Evolutionary conservation across 164 flowering plant genomes (phyloP).

Genomic region (Houttuynia cordata): DNA sequence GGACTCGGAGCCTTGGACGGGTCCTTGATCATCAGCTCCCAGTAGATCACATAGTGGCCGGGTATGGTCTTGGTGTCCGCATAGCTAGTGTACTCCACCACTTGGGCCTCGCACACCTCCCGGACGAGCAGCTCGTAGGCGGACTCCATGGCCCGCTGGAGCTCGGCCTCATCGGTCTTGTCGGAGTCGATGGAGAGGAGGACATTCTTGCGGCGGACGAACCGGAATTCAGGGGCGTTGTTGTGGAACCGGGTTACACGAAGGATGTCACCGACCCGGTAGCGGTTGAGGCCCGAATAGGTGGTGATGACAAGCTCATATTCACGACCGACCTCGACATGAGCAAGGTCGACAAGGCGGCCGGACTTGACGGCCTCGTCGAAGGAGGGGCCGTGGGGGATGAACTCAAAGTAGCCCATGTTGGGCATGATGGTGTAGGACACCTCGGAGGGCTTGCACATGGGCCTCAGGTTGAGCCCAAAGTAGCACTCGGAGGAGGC

Average conservation of each 20-base stretch:
- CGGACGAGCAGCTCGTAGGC: slow-evolving; percentile 14
- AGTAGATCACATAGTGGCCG: slow-evolving; percentile 34
- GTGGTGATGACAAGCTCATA: slow-evolving; percentile 38
- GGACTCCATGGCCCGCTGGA: slow-evolving; percentile 28
- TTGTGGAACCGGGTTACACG: slow-evolving; percentile 32
- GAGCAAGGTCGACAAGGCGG: slow-evolving; percentile 22
- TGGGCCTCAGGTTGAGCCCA: slow-evolving; percentile 33
- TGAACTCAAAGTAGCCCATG: slow-evolving; percentile 39
- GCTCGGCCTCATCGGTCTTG: slow-evolving; percentile 35
- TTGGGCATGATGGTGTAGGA: slow-evolving; percentile 40
- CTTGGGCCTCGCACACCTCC: slow-evolving; percentile 11
- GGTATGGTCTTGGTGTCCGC: slow-evolving; percentile 28
- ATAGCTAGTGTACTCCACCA: slow-evolving; percentile 33
- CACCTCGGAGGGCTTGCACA: slow-evolving; percentile 27
- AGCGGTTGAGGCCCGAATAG: slow-evolving; percentile 29
- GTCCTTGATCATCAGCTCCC: slow-evolving; percentile 25
- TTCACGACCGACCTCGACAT: slow-evolving; percentile 26
- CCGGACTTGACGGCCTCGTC: slow-evolving; percentile 1
- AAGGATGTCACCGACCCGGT: slow-evolving; percentile 39
- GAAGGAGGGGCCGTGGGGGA: slow-evolving; percentile 15
- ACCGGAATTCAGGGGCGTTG: slow-evolving; percentile 33
- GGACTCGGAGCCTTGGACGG: slow-evolving; percentile 6
- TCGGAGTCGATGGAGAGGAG: slow-evolving; percentile 34
- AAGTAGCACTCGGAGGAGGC: slow-evolving; percentile 37
- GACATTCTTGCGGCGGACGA: slow-evolving; percentile 30